These are phyloP conservation scores for Talaromyces nanjingensis DNA, from an alignment of 495 filamentous ascomycete species.

Conservation along the genomic window DNA sequence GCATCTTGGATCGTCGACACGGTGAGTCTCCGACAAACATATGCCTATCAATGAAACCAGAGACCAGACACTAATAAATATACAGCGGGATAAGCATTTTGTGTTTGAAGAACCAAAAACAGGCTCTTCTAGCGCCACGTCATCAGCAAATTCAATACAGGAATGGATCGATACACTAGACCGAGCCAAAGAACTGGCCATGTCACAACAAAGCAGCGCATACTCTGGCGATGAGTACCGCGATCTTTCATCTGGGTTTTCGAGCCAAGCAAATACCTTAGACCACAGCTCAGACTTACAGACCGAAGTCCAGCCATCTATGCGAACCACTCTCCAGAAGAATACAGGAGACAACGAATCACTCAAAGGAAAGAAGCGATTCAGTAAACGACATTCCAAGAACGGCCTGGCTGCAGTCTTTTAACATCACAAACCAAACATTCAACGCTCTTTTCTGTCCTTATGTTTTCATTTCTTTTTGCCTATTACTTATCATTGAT, in stretches of 20 bases:
- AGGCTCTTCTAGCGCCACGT: slow-evolving; percentile 36
- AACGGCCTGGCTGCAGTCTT: slow-evolving; percentile 81
- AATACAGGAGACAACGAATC: slow-evolving; percentile 47
- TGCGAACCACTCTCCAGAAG: slow-evolving; percentile 42
- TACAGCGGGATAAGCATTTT: slow-evolving; percentile 79
- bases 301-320: slow-evolving; percentile 25
- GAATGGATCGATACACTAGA: slow-evolving; percentile 88
- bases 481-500: slow-evolving; percentile 2
- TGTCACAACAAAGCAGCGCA: slow-evolving; percentile 59
- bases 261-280: slow-evolving; percentile 71
- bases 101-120: slow-evolving; percentile 88
- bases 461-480: slow-evolving; percentile 7
- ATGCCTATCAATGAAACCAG: neutral
- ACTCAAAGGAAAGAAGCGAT: slow-evolving; percentile 63
- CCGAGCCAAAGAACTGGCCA: slow-evolving; percentile 70
- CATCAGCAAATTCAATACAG: slow-evolving; percentile 50
- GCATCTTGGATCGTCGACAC: slow-evolving; percentile 90
- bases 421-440: slow-evolving; percentile 22
- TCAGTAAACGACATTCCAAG: slow-evolving; percentile 85
- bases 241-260: slow-evolving; percentile 63
- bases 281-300: slow-evolving; percentile 43
- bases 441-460: neutral
- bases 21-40: slow-evolving; percentile 47
- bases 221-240: slow-evolving; percentile 68
- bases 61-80: neutral